phyloP scores from a whole-genome alignment of 2,329 filamentous ascomycete species.

The Gaeumannomyces tritici region DNA sequence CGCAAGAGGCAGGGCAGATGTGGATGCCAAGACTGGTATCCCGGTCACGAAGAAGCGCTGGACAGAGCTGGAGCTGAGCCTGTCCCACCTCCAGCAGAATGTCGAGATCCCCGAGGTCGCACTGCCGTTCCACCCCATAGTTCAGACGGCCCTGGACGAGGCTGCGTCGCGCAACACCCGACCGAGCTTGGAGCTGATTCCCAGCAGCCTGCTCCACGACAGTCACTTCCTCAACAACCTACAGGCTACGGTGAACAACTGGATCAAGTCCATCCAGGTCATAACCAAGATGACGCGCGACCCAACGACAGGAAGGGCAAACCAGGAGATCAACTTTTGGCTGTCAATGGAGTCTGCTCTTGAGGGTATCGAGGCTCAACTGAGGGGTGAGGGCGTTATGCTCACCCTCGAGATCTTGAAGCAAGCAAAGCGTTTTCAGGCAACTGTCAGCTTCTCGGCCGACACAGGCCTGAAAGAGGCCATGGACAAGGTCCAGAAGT shows the following conservation, averaged over 20 bases:
- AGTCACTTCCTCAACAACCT: conserved; percentile 89
- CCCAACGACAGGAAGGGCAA: conserved; percentile 64
- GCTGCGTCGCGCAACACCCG: conserved; percentile 57
- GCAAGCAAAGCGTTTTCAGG: conserved; percentile 95
- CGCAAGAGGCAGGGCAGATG: conserved; percentile 65
- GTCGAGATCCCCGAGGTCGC: conserved; percentile 93
- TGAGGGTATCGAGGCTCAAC: conserved; percentile 82
- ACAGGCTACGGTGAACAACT: conserved; percentile 87
- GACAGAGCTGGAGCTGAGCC: conserved; percentile 82
- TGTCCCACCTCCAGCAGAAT: conserved; percentile 92
- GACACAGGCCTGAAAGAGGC: conserved; percentile 95
- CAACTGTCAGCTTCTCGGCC: conserved; percentile 90
- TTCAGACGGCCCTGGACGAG: conserved; percentile 76
- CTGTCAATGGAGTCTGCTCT: conserved; percentile 90
- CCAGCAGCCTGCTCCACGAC: conserved; percentile 67
- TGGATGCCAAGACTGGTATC: conserved; percentile 87
- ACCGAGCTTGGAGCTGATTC: conserved; percentile 71
- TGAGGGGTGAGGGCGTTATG: conserved; percentile 78
- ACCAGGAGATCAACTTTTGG: conserved; percentile 99
- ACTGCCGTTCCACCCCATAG: conserved; percentile 77
- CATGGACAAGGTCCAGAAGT: conserved; percentile 93
- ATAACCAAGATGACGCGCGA: conserved; percentile 94
- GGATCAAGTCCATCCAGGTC: conserved; percentile 97
- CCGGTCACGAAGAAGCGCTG: conserved; percentile 96
- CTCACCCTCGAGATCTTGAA: conserved; percentile 92